phyloP scores from a whole-genome alignment of 805 yeast genomes.

The Starmerella potacharoeniae region DNA sequence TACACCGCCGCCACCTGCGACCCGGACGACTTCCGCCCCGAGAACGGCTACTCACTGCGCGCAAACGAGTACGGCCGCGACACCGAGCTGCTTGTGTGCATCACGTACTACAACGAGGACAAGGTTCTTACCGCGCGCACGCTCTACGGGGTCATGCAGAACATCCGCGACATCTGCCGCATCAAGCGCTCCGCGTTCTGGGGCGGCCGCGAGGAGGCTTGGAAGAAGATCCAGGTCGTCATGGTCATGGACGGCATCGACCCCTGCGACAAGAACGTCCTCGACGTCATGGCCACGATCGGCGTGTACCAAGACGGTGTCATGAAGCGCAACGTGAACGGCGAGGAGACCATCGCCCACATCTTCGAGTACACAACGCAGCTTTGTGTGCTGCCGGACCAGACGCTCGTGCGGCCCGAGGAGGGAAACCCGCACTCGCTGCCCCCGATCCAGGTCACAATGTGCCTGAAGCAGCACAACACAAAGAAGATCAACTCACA shows the following conservation, averaged over 20 bases:
- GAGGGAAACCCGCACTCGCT: conserved; percentile 37
- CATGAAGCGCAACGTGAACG: conserved; percentile 49
- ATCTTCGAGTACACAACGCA: conserved; percentile 56
- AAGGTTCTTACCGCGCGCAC: conserved; percentile 51
- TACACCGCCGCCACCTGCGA: conserved; percentile 59
- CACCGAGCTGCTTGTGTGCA: conserved; percentile 50
- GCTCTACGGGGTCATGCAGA: conserved; percentile 52
- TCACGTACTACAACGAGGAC: conserved; percentile 61
- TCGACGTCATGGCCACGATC: conserved; percentile 51
- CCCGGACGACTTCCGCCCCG: conserved; percentile 49
- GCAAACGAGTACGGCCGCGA: conserved; percentile 46
- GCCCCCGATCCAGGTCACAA: conserved; percentile 51
- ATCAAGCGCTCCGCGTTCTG: conserved; percentile 35
- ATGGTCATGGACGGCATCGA: conserved; percentile 56
- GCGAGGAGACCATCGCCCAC: conserved; percentile 51
- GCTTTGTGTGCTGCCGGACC: conserved; percentile 32
- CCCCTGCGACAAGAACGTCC: conserved; percentile 50
- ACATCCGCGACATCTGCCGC: conserved; percentile 48
- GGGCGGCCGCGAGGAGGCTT: conserved; percentile 41
- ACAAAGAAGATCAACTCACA: conserved; percentile 57
- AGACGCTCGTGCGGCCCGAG: conserved; percentile 44
- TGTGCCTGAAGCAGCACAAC: conserved; percentile 51
- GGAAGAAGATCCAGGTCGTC: conserved; percentile 58
- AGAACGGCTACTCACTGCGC: conserved; percentile 44
- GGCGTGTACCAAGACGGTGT: conserved; percentile 59